These are phyloP conservation scores for Coniochaeta hoffmannii DNA, from an alignment of 2,329 filamentous ascomycete genomes.

Conservation along the genomic window DNA sequence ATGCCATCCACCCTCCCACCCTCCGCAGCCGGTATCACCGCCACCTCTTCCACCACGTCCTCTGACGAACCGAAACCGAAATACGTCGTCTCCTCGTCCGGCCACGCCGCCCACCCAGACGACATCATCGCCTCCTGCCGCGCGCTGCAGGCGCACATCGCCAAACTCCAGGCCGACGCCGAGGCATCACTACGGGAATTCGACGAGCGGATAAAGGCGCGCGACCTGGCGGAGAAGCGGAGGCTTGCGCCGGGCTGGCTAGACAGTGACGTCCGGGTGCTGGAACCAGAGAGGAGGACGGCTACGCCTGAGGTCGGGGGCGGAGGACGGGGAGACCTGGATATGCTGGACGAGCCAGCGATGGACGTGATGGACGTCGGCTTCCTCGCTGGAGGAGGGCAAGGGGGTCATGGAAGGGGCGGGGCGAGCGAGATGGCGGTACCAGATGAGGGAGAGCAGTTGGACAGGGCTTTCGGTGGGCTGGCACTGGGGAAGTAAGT, in stretches of 20 bases:
- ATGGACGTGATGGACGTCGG: slow-evolving; percentile 12
- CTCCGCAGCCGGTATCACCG: slow-evolving; percentile 50
- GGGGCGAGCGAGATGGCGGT: slow-evolving; percentile 29
- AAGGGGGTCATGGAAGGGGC: slow-evolving; percentile 15
- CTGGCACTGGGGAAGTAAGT: slow-evolving; percentile 21
- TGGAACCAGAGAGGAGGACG: slow-evolving; percentile 56
- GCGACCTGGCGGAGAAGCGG: slow-evolving; percentile 73
- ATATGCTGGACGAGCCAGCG: slow-evolving; percentile 27
- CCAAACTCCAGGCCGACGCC: slow-evolving; percentile 60
- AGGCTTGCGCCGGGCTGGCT: slow-evolving; percentile 74
- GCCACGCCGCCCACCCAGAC: slow-evolving; percentile 77
- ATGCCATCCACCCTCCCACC: slow-evolving; percentile 81
- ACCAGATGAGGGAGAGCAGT: slow-evolving; percentile 43
- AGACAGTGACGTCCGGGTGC: slow-evolving; percentile 61
- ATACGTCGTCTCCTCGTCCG: slow-evolving; percentile 73
- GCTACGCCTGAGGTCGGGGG: slow-evolving; percentile 12
- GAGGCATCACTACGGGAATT: slow-evolving; percentile 60
- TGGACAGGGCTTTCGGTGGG: slow-evolving; percentile 51
- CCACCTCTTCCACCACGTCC: slow-evolving; percentile 24
- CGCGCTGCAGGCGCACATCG: slow-evolving; percentile 68
- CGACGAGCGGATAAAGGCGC: slow-evolving; percentile 55
- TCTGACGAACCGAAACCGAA: slow-evolving; percentile 36
- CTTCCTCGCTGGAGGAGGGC: slow-evolving; percentile 41
- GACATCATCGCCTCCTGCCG: slow-evolving; percentile 78
- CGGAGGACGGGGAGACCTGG: slow-evolving; percentile 20